phyloP scores from a whole-genome alignment of 495 filamentous ascomycete genomes.

The Aspergillus leporis region DNA sequence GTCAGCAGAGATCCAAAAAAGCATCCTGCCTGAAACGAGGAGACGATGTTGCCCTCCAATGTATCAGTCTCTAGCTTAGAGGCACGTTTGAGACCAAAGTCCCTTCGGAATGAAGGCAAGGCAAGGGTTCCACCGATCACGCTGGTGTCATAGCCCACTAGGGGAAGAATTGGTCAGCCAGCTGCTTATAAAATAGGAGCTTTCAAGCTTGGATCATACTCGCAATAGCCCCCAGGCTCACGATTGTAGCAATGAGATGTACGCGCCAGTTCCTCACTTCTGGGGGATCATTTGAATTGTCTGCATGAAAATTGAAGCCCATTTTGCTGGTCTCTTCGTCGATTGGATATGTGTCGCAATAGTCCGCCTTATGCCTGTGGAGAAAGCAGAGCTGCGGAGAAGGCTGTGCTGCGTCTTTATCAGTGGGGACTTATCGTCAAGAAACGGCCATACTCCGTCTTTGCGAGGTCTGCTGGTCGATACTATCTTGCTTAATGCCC shows the following conservation, averaged over 20 bases:
- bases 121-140: slow-evolving; percentile 64
- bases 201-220: neutral
- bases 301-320: slow-evolving; percentile 52
- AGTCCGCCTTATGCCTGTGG: no score
- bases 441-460: neutral
- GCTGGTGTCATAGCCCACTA: slow-evolving; percentile 53
- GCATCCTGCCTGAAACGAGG: slow-evolving; percentile 56
- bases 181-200: slow-evolving; percentile 8
- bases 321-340: slow-evolving; percentile 29
- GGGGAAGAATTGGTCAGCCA: neutral
- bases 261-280: slow-evolving; percentile 71
- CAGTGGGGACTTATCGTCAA: neutral
- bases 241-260: slow-evolving; percentile 56
- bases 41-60: slow-evolving; percentile 59
- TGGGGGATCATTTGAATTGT: slow-evolving; percentile 56
- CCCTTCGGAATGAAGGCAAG: slow-evolving; percentile 52
- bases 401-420: slow-evolving; percentile 9
- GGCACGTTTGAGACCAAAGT: slow-evolving; percentile 50
- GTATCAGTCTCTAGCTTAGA: slow-evolving; percentile 37
- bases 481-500: no score
- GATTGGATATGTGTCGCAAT: no score
- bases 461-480: neutral
- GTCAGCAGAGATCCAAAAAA: slow-evolving; percentile 39
- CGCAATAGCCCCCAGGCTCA: slow-evolving; percentile 26
- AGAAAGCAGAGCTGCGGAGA: slow-evolving; percentile 6